Evolutionary conservation across 2,329 filamentous ascomycete species (phyloP).

Genomic region (Cordyceps cateniannulata): DNA sequence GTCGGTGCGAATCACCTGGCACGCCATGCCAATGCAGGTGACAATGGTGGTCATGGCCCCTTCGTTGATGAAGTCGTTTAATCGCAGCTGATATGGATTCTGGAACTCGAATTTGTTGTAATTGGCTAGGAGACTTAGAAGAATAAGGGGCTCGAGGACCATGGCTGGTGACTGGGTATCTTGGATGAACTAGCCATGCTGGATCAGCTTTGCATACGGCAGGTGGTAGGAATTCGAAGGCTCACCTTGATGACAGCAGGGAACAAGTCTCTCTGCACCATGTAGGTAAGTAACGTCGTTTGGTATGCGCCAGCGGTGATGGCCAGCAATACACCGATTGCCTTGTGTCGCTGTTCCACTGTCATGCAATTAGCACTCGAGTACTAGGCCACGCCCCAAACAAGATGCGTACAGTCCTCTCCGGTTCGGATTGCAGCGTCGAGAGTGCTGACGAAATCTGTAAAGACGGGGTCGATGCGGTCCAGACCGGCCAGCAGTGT

Average conservation of each 20-base stretch:
- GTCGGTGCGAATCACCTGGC: slow-evolving; percentile 58
- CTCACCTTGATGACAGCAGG: slow-evolving; percentile 87
- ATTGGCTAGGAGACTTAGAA: slow-evolving; percentile 84
- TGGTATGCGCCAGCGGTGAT: slow-evolving; percentile 92
- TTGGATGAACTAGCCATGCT: slow-evolving; percentile 61
- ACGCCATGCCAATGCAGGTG: slow-evolving; percentile 66
- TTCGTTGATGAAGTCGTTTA: slow-evolving; percentile 96
- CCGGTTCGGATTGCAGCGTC: slow-evolving; percentile 80
- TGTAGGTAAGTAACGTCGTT: slow-evolving; percentile 88
- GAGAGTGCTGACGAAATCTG: slow-evolving; percentile 77
- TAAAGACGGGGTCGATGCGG: slow-evolving; percentile 78
- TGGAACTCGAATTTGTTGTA: slow-evolving; percentile 99
- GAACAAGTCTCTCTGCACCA: slow-evolving; percentile 91
- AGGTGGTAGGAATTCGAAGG: slow-evolving; percentile 11
- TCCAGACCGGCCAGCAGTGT: slow-evolving; percentile 82
- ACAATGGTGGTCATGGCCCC: slow-evolving; percentile 77
- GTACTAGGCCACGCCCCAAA: background rate
- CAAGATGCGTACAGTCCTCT: slow-evolving; percentile 50
- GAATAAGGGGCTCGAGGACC: slow-evolving; percentile 68
- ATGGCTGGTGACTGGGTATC: slow-evolving; percentile 61
- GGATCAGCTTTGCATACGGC: background rate
- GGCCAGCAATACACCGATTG: slow-evolving; percentile 73
- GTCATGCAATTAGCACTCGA: background rate
- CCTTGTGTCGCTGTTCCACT: slow-evolving; percentile 73
- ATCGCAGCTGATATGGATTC: slow-evolving; percentile 85